Conservation (phyloP, 306 rosid species). For the Senna tora region DNA sequence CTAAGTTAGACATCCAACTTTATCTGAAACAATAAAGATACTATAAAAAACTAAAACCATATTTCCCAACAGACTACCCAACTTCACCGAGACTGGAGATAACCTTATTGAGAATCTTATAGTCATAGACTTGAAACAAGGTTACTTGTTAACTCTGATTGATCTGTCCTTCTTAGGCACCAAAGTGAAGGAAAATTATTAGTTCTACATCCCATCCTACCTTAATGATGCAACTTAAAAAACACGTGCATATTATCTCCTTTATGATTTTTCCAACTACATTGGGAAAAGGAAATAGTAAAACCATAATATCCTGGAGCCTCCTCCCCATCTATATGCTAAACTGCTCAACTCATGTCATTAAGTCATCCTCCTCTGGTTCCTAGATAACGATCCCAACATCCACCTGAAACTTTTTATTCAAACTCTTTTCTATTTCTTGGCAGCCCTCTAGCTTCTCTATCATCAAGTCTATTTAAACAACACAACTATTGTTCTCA, state of each 20-base stretch:
- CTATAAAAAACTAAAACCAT: background rate
- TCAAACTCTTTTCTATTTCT: background rate
- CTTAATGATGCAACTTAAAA: background rate
- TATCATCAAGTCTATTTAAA: conserved; percentile 12
- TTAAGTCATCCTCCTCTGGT: background rate
- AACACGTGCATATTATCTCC: background rate
- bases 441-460: background rate
- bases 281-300: background rate
- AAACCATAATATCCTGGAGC: background rate
- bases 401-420: background rate
- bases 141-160: background rate
- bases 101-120: background rate
- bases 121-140: background rate
- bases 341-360: background rate
- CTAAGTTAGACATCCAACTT: background rate
- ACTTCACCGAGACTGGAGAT: background rate
- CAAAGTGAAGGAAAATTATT: background rate
- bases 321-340: background rate
- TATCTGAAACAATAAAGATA: background rate
- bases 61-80: background rate
- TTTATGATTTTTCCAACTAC: background rate
- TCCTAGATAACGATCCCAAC: background rate
- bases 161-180: background rate
- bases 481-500: conserved; percentile 1
- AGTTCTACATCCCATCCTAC: background rate